Base-by-base conservation (phyloP, 177 flowering plant species). In the Telopea speciosissima region DNA sequence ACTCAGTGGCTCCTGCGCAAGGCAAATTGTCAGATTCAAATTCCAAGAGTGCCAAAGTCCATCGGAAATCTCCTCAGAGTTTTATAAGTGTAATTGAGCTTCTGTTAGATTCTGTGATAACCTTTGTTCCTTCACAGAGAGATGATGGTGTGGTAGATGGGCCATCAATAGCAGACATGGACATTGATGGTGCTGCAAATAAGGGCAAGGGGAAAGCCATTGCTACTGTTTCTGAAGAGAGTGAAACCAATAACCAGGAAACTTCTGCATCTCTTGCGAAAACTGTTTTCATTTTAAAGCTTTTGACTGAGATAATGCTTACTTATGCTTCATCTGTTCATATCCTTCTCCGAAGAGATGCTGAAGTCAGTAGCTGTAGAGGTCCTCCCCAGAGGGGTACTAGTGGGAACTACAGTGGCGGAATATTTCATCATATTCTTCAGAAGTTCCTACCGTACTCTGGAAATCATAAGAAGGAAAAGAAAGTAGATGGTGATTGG, bases 191-290 rank as follows among this genome's bases (percentile, higher is more conserved):
- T 64, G 77, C 89, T 73, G 71, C 81, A 14, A 80, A 36, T 69
- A 95, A 89, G 78, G 96, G 96, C 25, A 95, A 95, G 79, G 99
- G 98, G 60, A 96, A 93, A 81, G 98, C 95, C 11, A 64, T 91
- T 75, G 96, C 81, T 22, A 72, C 83, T 74, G 71, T 54, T 13
- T 67, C 89, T 76, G 91, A 85, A 71, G 89, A 84, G 71, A 79
- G 68, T 72, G 90, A 82, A 78, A 66, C 76, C 23, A 80, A 71
- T 75, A 73, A 42, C 62, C 88, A 79, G 70, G 98, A 93, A 74
- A 80, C 79, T 69, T 84, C 91, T 40, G 92, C 93, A 58, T 80
- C 88, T 22, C 87, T 93, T 73, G 98, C 96, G 31, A 91, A 89
- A 82, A 80, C 83, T 65, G 94, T 90, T 16, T 95, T 93, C 72